Percentiles rank a stretch among this genome's conserved stretches.
These are phyloP conservation scores for Diplodia corticola DNA, from an alignment of 2,329 filamentous ascomycete genomes.

Conservation along the genomic window DNA sequence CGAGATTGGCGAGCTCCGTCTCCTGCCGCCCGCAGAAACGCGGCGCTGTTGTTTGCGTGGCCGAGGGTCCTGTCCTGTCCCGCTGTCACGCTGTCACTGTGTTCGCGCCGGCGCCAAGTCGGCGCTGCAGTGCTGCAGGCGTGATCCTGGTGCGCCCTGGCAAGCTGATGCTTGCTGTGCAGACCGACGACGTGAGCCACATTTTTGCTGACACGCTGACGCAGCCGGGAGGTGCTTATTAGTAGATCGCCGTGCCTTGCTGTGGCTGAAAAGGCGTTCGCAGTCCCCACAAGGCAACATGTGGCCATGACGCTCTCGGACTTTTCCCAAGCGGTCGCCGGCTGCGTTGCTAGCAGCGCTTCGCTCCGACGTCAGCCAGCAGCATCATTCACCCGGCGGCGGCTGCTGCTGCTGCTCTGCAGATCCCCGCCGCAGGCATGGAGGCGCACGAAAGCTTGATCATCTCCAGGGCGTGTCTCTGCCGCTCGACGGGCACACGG, in stretches of 20 bases:
- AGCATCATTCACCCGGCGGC: neutral
- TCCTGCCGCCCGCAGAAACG: slow-evolving; percentile 13
- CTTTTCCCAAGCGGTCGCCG: neutral
- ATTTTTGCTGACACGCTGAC: slow-evolving; percentile 11
- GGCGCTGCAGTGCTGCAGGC: neutral
- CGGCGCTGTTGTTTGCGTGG: neutral
- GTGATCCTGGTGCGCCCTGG: neutral
- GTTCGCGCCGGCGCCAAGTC: neutral
- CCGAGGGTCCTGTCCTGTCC: no score
- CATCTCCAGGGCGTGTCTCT: neutral
- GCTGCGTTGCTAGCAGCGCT: neutral
- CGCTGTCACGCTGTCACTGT: no score
- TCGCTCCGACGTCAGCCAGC: neutral
- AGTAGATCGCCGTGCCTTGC: neutral
- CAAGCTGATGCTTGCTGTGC: neutral
- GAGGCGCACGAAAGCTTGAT: neutral
- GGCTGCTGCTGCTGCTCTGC: neutral
- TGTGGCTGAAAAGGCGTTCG: neutral
- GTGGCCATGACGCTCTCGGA: neutral
- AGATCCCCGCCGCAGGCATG: neutral
- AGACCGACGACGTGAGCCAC: neutral
- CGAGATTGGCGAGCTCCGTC: neutral
- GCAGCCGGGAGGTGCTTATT: neutral
- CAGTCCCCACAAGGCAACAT: neutral
- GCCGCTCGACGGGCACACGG: neutral